Evolutionary conservation across 139 green algal genomes (phyloP), one percentile per base, ranked within the genome.

Genomic region (Micractinium sp.): DNA sequence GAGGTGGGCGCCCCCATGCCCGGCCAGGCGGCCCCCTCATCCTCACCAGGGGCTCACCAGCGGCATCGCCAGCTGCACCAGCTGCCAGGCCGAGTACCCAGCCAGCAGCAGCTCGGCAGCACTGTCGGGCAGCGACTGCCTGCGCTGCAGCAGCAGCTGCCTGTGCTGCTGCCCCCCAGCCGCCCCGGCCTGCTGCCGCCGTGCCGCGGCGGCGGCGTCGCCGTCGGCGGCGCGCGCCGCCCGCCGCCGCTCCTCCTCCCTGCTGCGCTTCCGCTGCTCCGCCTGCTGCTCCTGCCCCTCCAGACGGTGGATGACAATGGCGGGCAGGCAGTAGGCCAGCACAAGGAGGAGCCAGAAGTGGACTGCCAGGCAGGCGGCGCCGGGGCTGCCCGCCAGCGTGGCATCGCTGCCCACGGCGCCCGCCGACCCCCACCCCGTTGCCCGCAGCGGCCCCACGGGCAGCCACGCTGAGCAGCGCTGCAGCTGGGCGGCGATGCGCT

Each of bases 321-420:
- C 78, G 5, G 78, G 78, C 78, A 83, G 39, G 78, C 78, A 61
- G 16, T 63, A 67, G 22, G 78, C 39, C 39, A 83, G 39, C 2
- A 83, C 78, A 7, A 63, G n/a, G 38, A 83, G 38, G 38, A 83
- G 41, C 78, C 78, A 83, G 25, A 83, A 31, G 23, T 83, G 78
- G 20, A 83, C 78, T 9, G n/a, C 78, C 78, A 83, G 27, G 41
- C 78, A 83, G 23, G 78, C 78, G 18, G 38, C 47, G 47, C 47
- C 47, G 47, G 47, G 47, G 23, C 66, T 73, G 9, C 7, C 71
- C 71, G 71, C 71, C 71, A 33, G 31, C 31, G 71, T 27, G 16
- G 29, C 31, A 22, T 14, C 71, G 71, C 31, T 20, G 71, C 71
- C 47, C 47, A 56, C 7, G 47, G 47, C 47, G 47, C 47, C 47